Conservation (phyloP, 2,329 filamentous ascomycete genomes). For the Leptographium procerum region DNA sequence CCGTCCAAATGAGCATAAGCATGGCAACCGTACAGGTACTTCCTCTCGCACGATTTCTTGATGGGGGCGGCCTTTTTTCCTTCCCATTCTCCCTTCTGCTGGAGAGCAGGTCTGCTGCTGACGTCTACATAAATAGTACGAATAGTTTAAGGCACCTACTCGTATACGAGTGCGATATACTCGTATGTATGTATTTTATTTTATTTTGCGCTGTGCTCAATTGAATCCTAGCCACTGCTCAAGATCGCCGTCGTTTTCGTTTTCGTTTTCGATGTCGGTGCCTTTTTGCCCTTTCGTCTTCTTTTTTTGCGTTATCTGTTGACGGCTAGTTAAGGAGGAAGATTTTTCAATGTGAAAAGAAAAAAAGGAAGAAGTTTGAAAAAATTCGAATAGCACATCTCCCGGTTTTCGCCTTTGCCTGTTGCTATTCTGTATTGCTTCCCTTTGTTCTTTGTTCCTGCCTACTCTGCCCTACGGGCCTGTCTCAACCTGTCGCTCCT, state of each 20-base stretch:
- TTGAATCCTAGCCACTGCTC: too few relatives aligned
- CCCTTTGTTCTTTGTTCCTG: not conserved
- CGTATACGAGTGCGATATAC: too few relatives aligned
- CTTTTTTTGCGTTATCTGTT: not conserved
- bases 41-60: not conserved
- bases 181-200: too few relatives aligned
- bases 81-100: not conserved
- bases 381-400: too few relatives aligned
- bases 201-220: too few relatives aligned
- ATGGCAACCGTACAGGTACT: not conserved
- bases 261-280: too few relatives aligned
- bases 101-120: too few relatives aligned
- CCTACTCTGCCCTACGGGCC: conserved; percentile 1
- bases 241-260: too few relatives aligned
- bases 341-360: not conserved
- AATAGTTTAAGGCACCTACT: too few relatives aligned
- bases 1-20: not conserved
- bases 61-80: not conserved
- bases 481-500: not conserved
- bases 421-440: not conserved
- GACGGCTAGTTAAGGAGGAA: not conserved
- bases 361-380: not conserved
- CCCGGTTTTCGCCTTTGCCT: not conserved
- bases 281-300: not conserved
- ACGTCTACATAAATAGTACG: too few relatives aligned